A percentile compares a stretch with the other conserved stretches of the same genome.
These are phyloP conservation scores for Leptomonas seymouri DNA, from an alignment of 208 protist species.

Conservation along the genomic window DNA sequence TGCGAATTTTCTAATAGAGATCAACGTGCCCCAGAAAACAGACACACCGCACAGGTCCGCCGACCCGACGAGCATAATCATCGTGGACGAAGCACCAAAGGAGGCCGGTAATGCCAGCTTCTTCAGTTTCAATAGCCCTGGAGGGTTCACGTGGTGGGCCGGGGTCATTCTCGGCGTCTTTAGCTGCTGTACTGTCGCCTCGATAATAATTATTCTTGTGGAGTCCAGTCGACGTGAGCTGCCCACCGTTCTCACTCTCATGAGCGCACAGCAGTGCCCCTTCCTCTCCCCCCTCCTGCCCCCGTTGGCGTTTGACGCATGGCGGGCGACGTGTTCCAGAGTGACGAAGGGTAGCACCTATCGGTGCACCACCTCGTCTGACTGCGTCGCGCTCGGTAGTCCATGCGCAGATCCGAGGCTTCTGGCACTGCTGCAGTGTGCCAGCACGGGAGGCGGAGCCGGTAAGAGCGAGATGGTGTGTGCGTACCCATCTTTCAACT, in stretches of 20 bases:
- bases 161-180: constrained; percentile 35
- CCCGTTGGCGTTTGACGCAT: constrained; percentile 35
- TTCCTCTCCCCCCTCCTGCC: constrained; percentile 32
- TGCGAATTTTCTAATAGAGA: background rate
- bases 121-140: constrained; percentile 42
- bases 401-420: constrained; percentile 27
- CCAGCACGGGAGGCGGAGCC: background rate
- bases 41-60: background rate
- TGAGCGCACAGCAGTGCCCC: constrained; percentile 32
- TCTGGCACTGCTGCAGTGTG: constrained; percentile 37
- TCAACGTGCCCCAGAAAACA: background rate
- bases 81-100: background rate
- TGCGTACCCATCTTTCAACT: constrained; percentile 13
- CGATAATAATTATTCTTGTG: constrained; percentile 43
- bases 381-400: constrained; percentile 42
- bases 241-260: constrained; percentile 29
- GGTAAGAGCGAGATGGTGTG: constrained; percentile 13
- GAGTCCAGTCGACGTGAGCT: constrained; percentile 17
- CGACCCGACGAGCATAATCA: constrained; percentile 10
- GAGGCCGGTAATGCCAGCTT: constrained; percentile 6
- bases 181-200: constrained; percentile 21
- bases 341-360: constrained; percentile 17
- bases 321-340: constrained; percentile 22
- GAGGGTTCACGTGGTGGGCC: constrained; percentile 52
- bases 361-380: constrained; percentile 34